Conservation (phyloP, 2,329 filamentous ascomycete genomes). For the Lasiodiplodia theobromae region DNA sequence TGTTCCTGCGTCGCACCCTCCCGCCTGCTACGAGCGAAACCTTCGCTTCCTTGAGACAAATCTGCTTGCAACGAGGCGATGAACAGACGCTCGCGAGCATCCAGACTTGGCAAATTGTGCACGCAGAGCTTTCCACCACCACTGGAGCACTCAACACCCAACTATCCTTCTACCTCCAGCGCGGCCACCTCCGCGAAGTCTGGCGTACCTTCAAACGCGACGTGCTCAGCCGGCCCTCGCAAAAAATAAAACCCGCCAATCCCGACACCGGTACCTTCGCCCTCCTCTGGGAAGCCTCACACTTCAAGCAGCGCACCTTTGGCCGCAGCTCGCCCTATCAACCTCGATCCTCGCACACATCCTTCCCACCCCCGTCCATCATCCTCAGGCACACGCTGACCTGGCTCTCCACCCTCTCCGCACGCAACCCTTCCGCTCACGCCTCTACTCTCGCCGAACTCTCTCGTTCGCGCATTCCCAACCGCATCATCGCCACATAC, state of each 20-base stretch:
- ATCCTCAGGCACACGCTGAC: slow-evolving; percentile 9
- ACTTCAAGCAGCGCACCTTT: neutral
- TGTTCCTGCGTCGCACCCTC: slow-evolving; percentile 28
- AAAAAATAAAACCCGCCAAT: neutral
- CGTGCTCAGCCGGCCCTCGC: neutral
- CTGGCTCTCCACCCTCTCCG: neutral
- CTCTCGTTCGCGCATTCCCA: slow-evolving; percentile 36
- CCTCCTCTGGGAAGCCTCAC: slow-evolving; percentile 16
- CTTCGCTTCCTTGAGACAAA: slow-evolving; percentile 42
- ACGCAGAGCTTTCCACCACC: slow-evolving; percentile 36
- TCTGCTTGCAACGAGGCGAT: slow-evolving; percentile 39
- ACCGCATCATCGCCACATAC: slow-evolving; percentile 46
- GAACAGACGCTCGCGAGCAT: slow-evolving; percentile 47
- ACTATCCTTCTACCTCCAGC: slow-evolving; percentile 40
- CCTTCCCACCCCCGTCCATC: neutral
- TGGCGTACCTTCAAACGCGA: slow-evolving; percentile 31
- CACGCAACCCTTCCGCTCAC: neutral
- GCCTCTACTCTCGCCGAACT: neutral
- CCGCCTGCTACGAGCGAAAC: slow-evolving; percentile 42
- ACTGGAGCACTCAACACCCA: slow-evolving; percentile 43
- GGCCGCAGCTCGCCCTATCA: neutral
- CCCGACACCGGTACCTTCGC: slow-evolving; percentile 12
- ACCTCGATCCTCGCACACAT: neutral
- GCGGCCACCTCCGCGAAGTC: slow-evolving; percentile 41
- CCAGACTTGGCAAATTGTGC: slow-evolving; percentile 36